Percentiles rank a stretch among this genome's conserved stretches.
Evolutionary conservation across 208 protist genomes (phyloP).

Genomic region (Chromosphaera perkinsii): DNA sequence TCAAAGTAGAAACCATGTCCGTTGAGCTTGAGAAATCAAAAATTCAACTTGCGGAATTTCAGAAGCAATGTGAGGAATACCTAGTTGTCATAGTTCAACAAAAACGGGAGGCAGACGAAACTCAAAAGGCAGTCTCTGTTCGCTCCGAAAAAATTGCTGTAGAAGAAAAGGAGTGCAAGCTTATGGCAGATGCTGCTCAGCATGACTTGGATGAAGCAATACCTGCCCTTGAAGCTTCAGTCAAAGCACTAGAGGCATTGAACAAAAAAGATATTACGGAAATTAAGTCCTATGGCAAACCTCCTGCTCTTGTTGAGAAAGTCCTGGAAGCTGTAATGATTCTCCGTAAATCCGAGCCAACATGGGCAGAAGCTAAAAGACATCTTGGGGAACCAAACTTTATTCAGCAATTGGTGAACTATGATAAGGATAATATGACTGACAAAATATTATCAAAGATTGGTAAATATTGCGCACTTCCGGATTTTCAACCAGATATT

Average conservation of each 20-base stretch:
- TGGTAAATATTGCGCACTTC: no score
- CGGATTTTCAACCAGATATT: no score
- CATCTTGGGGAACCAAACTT: no score
- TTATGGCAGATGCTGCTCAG: slow-evolving; percentile 81
- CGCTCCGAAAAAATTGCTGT: slow-evolving; percentile 82
- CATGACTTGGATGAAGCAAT: slow-evolving; percentile 87
- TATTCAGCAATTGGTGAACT: no score
- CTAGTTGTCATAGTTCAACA: slow-evolving; percentile 74
- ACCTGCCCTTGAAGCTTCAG: slow-evolving; percentile 86
- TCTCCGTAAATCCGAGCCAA: no score
- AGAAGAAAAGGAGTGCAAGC: slow-evolving; percentile 78
- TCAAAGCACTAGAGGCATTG: slow-evolving; percentile 84
- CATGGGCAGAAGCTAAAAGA: no score
- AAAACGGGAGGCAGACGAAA: slow-evolving; percentile 87
- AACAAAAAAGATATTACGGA: no score
- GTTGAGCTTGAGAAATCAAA: slow-evolving; percentile 68
- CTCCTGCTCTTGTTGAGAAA: no score
- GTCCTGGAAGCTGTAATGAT: no score
- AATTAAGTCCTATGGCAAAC: no score
- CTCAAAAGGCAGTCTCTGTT: slow-evolving; percentile 80
- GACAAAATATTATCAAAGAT: no score
- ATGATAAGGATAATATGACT: no score
- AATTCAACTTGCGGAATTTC: slow-evolving; percentile 50
- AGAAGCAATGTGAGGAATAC: slow-evolving; percentile 91
- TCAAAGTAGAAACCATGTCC: slow-evolving; percentile 65